Evolutionary conservation across 2,329 filamentous ascomycete genomes (phyloP).

Genomic region (Epicoccum sorghinum): DNA sequence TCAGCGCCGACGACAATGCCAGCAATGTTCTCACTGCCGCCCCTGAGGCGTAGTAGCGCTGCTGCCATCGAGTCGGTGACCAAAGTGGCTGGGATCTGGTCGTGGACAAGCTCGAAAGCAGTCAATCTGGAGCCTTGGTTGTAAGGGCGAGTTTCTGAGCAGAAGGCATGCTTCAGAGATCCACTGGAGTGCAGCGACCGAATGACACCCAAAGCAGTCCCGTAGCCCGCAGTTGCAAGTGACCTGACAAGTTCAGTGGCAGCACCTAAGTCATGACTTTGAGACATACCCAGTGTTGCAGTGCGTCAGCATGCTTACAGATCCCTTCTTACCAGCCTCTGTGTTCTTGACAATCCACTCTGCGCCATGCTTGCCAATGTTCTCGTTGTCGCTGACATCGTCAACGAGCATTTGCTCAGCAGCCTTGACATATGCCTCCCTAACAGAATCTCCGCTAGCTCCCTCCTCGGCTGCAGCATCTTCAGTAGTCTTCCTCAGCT

Average conservation of each 20-base stretch:
- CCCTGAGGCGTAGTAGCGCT: conserved; percentile 74
- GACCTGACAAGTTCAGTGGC: conserved; percentile 61
- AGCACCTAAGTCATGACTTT: too few species aligned
- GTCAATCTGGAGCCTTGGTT: conserved; percentile 96
- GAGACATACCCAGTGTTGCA: conserved; percentile 85
- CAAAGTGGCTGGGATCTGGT: conserved; percentile 86
- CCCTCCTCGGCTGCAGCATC: conserved; percentile 52
- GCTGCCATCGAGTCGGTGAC: conserved; percentile 98
- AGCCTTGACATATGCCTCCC: conserved; percentile 73
- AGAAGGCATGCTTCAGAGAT: conserved; percentile 82
- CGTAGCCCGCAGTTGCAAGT: conserved; percentile 95
- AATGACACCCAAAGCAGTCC: conserved; percentile 92
- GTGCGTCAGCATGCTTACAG: conserved; percentile 88
- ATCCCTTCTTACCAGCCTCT: conserved; percentile 56
- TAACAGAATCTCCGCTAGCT: conserved; percentile 61
- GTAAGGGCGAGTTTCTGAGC: conserved; percentile 95
- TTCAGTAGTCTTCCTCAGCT: conserved; percentile 71
- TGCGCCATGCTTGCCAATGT: conserved; percentile 82
- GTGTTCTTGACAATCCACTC: conserved; percentile 75
- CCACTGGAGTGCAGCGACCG: conserved; percentile 74
- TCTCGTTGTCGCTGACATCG: conserved; percentile 85
- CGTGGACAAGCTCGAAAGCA: conserved; percentile 94
- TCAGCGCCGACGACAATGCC: conserved; percentile 95
- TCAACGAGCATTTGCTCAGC: conserved; percentile 87
- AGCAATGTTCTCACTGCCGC: conserved; percentile 68